Evolutionary conservation across 2,329 filamentous ascomycete genomes (phyloP), one percentile per base, ranked within the genome.

Genomic region (Aspergillus viridinutans): DNA sequence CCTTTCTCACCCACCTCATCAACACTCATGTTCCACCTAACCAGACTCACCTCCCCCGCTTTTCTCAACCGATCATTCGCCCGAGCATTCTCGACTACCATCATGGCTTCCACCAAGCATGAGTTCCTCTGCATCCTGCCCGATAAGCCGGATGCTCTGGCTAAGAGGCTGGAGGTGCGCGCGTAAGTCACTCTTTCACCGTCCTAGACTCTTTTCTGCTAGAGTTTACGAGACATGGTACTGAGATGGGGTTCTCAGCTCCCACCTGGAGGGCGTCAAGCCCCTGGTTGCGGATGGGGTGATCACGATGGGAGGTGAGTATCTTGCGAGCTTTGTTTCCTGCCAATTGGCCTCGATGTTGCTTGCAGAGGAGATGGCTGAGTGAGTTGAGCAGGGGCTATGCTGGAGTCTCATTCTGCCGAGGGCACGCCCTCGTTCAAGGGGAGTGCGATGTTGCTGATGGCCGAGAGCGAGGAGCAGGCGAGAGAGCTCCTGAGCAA

Each of bases 111-210:
- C 49, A 65, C 70, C 50, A 82, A 81, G 68, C 81, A 76, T 59
- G 85, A 90, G 72, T 91, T 86, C 78, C 81, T 91, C 40, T 85
- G 87, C 64, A 79, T 90, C 57, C 69, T 90, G 40, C 88, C 86
- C 12, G 88, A 90, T 72, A 83, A 85, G 71, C 81, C 85, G 1
- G 85, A 82, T 43, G 78, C 73, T 21, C 74, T 81, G 58, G 79
- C 80, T 62, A 88, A 87, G 79, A 79, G 88, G 54, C 74, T 89
- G 26, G 82, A 85, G 63, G 69, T 69, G 42, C 63, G 66, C 38
- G 62, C 63, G 72, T 76, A 58, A 65, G 69, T 66, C 32, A 38
- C 29, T 55, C 42, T 49, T 38, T 40, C 28, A 50, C 25, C 14
- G 17, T 3, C 12, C 32, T 38, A 38, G 32, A 17, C 20, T 54